Evolutionary conservation across 148 eudicot genomes (phyloP).

Genomic region (Amaranthus hypochondriacus): DNA sequence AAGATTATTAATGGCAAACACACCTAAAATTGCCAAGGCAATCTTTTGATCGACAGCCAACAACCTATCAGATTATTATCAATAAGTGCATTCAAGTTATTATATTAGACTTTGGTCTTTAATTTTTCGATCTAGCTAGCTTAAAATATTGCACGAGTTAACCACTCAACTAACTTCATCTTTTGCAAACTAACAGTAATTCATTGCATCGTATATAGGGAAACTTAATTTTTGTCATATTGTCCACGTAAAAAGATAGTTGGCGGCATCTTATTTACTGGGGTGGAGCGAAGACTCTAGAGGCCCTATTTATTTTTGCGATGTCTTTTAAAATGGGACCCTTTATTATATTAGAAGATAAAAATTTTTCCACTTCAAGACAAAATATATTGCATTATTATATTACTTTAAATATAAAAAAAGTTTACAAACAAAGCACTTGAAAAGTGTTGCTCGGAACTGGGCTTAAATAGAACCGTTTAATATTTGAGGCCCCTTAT

Average conservation of each 20-base stretch:
- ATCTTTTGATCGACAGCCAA: conserved; percentile 12
- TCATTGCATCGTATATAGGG: not conserved
- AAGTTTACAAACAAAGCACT: too few relatives aligned
- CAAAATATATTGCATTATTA: too few relatives aligned
- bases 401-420: too few relatives aligned
- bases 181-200: not conserved
- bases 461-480: too few relatives aligned
- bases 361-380: too few relatives aligned
- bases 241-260: conserved; percentile 1
- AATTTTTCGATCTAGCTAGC: not conserved
- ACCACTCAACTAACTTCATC: not conserved
- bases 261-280: too few relatives aligned
- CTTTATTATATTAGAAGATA: too few relatives aligned
- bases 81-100: conserved; percentile 22
- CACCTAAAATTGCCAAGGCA: conserved; percentile 7
- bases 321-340: too few relatives aligned
- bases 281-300: too few relatives aligned
- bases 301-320: too few relatives aligned
- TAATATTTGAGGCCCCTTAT: too few relatives aligned
- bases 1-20: not conserved
- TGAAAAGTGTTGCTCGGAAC: too few relatives aligned
- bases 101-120: not conserved
- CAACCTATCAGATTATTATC: not conserved
- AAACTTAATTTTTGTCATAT: conserved; percentile 10
- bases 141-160: conserved; percentile 14